These are phyloP conservation scores for Leptographium lundbergii DNA, from an alignment of 2,329 filamentous ascomycete genomes.

Conservation along the genomic window DNA sequence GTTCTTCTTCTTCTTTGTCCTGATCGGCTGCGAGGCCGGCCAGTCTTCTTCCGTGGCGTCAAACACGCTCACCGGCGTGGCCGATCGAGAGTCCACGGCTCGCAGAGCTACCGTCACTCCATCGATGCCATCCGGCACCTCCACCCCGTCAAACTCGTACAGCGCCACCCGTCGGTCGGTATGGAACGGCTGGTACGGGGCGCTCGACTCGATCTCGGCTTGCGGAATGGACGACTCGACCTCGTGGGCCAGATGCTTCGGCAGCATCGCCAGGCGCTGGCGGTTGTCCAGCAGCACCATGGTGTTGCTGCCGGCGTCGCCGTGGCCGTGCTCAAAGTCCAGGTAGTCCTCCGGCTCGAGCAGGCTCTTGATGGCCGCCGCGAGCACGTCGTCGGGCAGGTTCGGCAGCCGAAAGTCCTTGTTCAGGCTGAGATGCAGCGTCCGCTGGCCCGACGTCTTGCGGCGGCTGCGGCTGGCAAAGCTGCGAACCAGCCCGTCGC, in stretches of 20 bases:
- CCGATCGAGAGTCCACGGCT: not conserved
- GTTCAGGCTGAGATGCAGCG: slow-evolving; percentile 43
- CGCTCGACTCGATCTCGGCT: slow-evolving; percentile 89
- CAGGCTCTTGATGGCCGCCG: slow-evolving; percentile 41
- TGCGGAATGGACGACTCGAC: slow-evolving; percentile 55
- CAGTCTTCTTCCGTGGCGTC: not conserved
- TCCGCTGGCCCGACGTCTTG: slow-evolving; percentile 38
- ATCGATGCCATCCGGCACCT: not conserved
- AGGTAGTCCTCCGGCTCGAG: slow-evolving; percentile 45
- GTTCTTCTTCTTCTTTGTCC: not conserved
- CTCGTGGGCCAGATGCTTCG: slow-evolving; percentile 24
- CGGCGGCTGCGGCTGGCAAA: slow-evolving; percentile 48
- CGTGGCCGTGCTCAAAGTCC: slow-evolving; percentile 35
- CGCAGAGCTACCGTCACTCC: too few species aligned
- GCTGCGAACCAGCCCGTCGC: slow-evolving; percentile 52
- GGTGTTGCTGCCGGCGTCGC: slow-evolving; percentile 42
- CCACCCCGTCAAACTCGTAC: slow-evolving; percentile 43
- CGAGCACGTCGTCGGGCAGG: slow-evolving; percentile 46
- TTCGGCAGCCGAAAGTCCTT: slow-evolving; percentile 54
- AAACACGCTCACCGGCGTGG: not conserved
- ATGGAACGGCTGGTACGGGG: slow-evolving; percentile 92
- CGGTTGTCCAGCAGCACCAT: slow-evolving; percentile 34
- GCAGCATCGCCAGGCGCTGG: slow-evolving; percentile 20
- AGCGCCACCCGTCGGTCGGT: slow-evolving; percentile 77
- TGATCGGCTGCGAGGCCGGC: not conserved